These are phyloP conservation scores for Nicotiana attenuata DNA, from an alignment of 257 asterid genomes.

Conservation along the genomic window DNA sequence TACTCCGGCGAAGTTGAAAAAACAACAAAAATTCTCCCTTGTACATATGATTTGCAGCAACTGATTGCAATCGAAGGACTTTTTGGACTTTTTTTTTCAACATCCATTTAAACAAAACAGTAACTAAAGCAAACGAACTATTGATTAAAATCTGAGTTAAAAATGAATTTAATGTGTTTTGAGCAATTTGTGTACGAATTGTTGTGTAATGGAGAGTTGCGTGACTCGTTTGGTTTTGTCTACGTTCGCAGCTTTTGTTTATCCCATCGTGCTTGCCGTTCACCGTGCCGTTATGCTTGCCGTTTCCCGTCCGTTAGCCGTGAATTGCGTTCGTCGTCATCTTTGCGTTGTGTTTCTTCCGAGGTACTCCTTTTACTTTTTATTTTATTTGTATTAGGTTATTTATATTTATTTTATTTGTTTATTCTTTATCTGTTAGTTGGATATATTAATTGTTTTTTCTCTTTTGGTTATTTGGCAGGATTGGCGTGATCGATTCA, in stretches of 20 bases:
- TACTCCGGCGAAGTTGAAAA: not conserved
- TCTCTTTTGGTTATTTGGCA: not conserved
- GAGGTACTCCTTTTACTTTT: constrained; percentile 17
- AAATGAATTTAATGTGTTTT: not conserved
- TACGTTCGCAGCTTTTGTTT: constrained; percentile 5
- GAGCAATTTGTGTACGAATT: not conserved
- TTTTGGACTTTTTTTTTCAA: constrained; percentile 2
- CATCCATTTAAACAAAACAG: not conserved
- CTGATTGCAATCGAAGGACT: constrained; percentile 22
- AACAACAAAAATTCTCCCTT: constrained; percentile 6
- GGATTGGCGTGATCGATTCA: not conserved
- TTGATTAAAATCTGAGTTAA: not conserved
- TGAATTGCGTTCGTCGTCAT: not conserved
- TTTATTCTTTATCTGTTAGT: not conserved
- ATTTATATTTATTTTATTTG: not conserved
- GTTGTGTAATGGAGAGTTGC: not conserved
- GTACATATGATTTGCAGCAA: constrained; percentile 23
- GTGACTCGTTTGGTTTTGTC: not conserved
- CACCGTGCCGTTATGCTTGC: not conserved
- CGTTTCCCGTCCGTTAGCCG: not conserved
- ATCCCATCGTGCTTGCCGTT: not conserved
- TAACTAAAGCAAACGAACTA: not conserved
- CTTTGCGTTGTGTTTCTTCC: constrained; percentile 10
- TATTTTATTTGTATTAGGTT: not conserved
- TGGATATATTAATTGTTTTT: not conserved